These are phyloP conservation scores for Juglanconis juglandina DNA, from an alignment of 2,329 filamentous ascomycete species.

Conservation along the genomic window DNA sequence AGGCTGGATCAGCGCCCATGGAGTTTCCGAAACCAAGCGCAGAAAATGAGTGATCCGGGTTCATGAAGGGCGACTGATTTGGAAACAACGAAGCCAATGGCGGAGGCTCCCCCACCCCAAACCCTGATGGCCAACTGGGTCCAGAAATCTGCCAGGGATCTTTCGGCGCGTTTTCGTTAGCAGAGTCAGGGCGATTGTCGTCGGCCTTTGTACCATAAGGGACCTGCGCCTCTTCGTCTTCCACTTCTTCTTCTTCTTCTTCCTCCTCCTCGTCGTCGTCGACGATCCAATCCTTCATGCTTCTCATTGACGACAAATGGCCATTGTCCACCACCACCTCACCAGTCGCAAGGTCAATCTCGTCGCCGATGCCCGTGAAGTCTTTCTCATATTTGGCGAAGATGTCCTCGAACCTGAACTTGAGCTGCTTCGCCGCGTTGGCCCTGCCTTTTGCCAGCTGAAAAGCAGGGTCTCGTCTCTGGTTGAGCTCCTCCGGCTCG, in stretches of 20 bases:
- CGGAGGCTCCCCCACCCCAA: conserved; percentile 9
- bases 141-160: not conserved
- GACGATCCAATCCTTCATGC: conserved; percentile 19
- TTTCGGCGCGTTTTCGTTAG: too few species aligned
- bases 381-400: conserved; percentile 85
- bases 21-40: conserved; percentile 17
- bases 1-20: conserved; percentile 32
- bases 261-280: conserved; percentile 26
- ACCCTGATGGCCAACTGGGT: not conserved
- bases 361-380: conserved; percentile 79
- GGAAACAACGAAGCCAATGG: conserved; percentile 22
- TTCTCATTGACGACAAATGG: conserved; percentile 59
- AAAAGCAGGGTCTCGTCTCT: conserved; percentile 49
- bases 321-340: conserved; percentile 88
- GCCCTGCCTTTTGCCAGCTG: conserved; percentile 61
- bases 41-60: not conserved
- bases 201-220: not conserved
- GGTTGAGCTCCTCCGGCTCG: conserved; percentile 44
- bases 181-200: not conserved
- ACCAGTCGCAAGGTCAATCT: conserved; percentile 80
- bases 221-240: not conserved
- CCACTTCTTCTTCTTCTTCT: conserved; percentile 25
- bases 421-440: conserved; percentile 67
- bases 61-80: conserved; percentile 13
- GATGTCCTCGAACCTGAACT: conserved; percentile 81